Evolutionary conservation across 441 rosid genomes (phyloP).

Genomic region (Codiaeum variegatum): DNA sequence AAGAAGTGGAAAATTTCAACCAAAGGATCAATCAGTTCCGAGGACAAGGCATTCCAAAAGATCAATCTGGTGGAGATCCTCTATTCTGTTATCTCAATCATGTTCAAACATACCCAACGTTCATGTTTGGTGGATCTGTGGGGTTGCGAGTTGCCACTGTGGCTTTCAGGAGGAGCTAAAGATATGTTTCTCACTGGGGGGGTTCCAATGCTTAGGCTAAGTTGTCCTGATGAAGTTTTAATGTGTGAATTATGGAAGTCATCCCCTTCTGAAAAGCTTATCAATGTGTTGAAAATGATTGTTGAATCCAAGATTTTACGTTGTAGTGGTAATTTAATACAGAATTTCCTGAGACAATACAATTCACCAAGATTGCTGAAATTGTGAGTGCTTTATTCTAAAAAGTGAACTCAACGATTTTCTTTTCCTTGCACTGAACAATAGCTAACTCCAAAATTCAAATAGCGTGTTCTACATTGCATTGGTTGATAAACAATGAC

Average conservation of each 20-base stretch:
- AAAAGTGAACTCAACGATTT: not conserved
- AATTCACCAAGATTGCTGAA: not conserved
- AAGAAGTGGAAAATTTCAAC: slow-evolving; percentile 70
- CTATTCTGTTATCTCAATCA: slow-evolving; percentile 68
- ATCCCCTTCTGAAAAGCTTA: not conserved
- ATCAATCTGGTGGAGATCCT: slow-evolving; percentile 35
- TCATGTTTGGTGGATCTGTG: slow-evolving; percentile 75
- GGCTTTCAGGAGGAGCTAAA: slow-evolving; percentile 71
- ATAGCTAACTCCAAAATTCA: no score
- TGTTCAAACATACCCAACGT: slow-evolving; percentile 78
- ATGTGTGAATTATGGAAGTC: slow-evolving; percentile 1
- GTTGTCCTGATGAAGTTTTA: slow-evolving; percentile 3
- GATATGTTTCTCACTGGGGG: not conserved
- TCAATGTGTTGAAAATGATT: not conserved
- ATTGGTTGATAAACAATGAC: not conserved
- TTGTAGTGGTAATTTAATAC: not conserved
- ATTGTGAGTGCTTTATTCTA: not conserved
- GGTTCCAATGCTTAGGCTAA: slow-evolving; percentile 7
- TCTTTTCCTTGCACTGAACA: no score
- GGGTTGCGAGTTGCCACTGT: slow-evolving; percentile 91
- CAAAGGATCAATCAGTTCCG: slow-evolving; percentile 31
- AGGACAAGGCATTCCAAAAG: slow-evolving; percentile 33
- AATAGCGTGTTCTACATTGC: not conserved
- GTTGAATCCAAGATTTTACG: not conserved
- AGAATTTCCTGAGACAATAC: not conserved